Conservation (phyloP, 768 basidiomycete species). For the Mycena alexandri region DNA sequence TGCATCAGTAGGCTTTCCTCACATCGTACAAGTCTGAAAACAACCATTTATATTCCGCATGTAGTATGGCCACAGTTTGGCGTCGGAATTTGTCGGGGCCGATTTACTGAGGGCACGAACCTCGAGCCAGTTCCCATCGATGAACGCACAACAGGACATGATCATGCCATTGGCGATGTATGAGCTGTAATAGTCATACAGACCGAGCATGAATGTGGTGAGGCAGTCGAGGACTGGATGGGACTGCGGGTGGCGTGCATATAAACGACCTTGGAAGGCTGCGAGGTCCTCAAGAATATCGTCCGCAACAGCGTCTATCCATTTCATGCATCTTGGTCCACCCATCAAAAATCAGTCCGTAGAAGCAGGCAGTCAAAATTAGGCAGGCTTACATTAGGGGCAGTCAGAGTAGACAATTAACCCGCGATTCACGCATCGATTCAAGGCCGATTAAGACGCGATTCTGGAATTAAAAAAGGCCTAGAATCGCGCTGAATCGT, state of each 20-base stretch:
- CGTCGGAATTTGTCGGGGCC: neutral
- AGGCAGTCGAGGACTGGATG: conserved; percentile 11
- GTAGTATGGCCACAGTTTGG: conserved; percentile 26
- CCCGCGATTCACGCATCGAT: too few species aligned
- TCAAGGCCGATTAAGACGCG: too few species aligned
- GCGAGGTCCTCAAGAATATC: conserved; percentile 14
- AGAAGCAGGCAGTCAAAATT: too few species aligned
- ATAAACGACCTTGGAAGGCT: conserved; percentile 4
- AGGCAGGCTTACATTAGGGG: too few species aligned
- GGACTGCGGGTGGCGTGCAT: conserved; percentile 10
- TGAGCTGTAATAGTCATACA: conserved; percentile 21
- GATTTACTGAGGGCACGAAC: conserved; percentile 16
- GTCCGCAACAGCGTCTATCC: conserved; percentile 25
- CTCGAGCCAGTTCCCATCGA: conserved; percentile 21
- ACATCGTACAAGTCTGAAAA: neutral
- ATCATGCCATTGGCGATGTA: conserved; percentile 22
- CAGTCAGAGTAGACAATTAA: too few species aligned
- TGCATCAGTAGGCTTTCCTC: neutral
- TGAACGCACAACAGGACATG: conserved; percentile 17
- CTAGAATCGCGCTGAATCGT: too few species aligned
- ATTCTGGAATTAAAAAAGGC: too few species aligned
- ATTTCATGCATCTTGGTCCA: conserved; percentile 29
- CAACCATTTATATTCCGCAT: conserved; percentile 20
- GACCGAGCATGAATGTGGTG: conserved; percentile 4
- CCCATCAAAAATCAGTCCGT: too few species aligned